Base-by-base conservation (phyloP, 139 green algal genomes). In the Tetraselmis striata region DNA sequence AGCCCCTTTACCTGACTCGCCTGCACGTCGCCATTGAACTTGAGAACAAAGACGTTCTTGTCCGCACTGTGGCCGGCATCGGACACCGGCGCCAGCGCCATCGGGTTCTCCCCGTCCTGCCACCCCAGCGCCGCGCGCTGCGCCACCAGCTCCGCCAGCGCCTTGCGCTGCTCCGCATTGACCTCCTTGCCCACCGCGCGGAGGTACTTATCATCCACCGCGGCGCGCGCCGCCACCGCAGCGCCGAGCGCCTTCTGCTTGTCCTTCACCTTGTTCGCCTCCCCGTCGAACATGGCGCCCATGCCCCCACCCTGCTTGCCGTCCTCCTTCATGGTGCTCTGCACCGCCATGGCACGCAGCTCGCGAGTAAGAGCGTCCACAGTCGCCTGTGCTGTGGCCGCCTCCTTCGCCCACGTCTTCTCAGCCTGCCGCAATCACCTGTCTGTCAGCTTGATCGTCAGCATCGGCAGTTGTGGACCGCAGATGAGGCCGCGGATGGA, bases 1-100 rank as follows among this genome's bases (percentile, higher is more conserved):
- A 86, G 75, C 2, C 79, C 23, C 23, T 30, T 31, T 28, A 80
- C 82, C 78, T 86, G 82, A 29, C 26, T 77, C 28, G 82, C 82
- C 29, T 76, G 82, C 1, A 86, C 77, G 30, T 86, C 78, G 78
- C 82, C 78, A 1, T 76, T 76, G 67, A 83, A 86, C 1, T 82
- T 32, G 5, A 86, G 30, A 28, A 86, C 81, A 58, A 86, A 86
- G 1, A 86, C 67, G 59, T 80, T 77, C 32, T 83, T 77, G 79
- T 84, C 59, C 78, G 59, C 74, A 26, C 30, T 22, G 2, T 32
- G 30, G 1, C 26, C 58, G 1, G 28, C 32, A 22, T 83, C 80
- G 22, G 30, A 25, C 31, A 80, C 29, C 23, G 80, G 27, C 2
- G 67, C n/a, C 29, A 59, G 25, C 76, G 31, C 32, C 27, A 78